A percentile compares a stretch with the other conserved stretches of the same genome.
These are phyloP conservation scores for Besnoitia besnoiti DNA, from an alignment of 169 alveolate species.

Conservation along the genomic window DNA sequence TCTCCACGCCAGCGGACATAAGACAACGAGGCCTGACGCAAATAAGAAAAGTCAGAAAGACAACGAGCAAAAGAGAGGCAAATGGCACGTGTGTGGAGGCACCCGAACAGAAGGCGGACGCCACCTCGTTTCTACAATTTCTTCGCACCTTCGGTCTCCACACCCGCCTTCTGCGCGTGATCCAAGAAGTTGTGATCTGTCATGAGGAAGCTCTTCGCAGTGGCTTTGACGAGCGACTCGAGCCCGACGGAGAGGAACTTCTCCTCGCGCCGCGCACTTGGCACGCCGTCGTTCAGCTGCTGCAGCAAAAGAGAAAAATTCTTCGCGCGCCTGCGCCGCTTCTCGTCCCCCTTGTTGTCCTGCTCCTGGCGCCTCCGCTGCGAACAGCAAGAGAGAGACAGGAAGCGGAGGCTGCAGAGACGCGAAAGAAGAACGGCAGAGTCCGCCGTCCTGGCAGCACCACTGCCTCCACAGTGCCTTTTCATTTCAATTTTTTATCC, in stretches of 20 bases:
- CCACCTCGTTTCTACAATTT: too few relatives aligned
- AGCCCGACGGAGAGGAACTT: constrained; percentile 66
- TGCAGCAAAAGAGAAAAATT: constrained; percentile 40
- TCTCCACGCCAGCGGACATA: too few relatives aligned
- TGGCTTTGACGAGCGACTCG: constrained; percentile 71
- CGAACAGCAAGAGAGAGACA: background rate
- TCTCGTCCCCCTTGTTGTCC: background rate
- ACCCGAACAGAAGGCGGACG: too few relatives aligned
- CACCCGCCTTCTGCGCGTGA: constrained; percentile 60
- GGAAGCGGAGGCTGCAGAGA: background rate
- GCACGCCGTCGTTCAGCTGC: constrained; percentile 50
- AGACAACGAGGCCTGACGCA: too few relatives aligned
- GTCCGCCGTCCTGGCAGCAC: too few relatives aligned
- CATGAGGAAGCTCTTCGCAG: constrained; percentile 80
- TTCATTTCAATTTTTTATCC: too few relatives aligned
- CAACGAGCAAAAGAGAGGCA: too few relatives aligned
- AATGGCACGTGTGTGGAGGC: too few relatives aligned
- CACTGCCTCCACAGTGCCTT: too few relatives aligned
- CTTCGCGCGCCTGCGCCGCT: constrained; percentile 6
- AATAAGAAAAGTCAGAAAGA: too few relatives aligned
- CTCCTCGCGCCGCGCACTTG: constrained; percentile 40
- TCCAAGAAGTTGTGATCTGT: constrained; percentile 81
- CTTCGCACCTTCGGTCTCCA: background rate
- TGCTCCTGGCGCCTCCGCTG: background rate
- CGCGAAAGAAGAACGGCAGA: background rate